Base-by-base conservation (phyloP, 2,329 filamentous ascomycete genomes). In the Eutypella sp. region DNA sequence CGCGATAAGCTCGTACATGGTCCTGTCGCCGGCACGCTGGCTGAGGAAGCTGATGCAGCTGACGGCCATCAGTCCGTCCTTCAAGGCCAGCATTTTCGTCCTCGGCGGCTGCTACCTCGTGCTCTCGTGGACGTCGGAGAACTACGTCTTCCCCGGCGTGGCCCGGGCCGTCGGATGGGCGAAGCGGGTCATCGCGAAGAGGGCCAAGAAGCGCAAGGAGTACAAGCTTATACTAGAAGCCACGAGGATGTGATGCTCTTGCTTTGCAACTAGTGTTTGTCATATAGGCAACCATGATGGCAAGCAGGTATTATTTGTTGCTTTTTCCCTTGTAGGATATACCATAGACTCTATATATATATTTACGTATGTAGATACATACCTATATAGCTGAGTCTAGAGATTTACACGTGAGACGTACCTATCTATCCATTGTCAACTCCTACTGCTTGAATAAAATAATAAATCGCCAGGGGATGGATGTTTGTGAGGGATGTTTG, bases 161-260 rank as follows among this genome's bases (percentile, higher is more conserved):
- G 85, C 89, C 16, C 82, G 79, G 50, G 66, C 73, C 40, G 70
- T 96, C 45, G 89, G 88, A 1, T 70, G 69, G 24, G 54, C 76
- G 15, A 85, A 82, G 60, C 68, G 76, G 42, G 68, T 64, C n/a
- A 45, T 89, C 63, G 68, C 78, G 55, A 65, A 78, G 41, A 75
- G 73, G 60, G 68, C 72, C 37, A 96, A 96, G 72, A 82, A 85
- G 68, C 79, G 90, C 53, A 96, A 96, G 67, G 74, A 84, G 69
- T 96, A 96, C 63, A 97, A 97, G 70, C 57, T 89, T 18, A 84
- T 96, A 24, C 62, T 76, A 41, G 86, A 93, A 60, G 72, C 79
- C 46, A 86, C 85, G 78, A 67, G 68, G 44, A 63, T 61, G 38
- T 73, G 29, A 55, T 15, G 7, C 10, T 7, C 20, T 22, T 23